phyloP scores from a whole-genome alignment of 805 yeast species.

The Kodamaea neixiangensis region DNA sequence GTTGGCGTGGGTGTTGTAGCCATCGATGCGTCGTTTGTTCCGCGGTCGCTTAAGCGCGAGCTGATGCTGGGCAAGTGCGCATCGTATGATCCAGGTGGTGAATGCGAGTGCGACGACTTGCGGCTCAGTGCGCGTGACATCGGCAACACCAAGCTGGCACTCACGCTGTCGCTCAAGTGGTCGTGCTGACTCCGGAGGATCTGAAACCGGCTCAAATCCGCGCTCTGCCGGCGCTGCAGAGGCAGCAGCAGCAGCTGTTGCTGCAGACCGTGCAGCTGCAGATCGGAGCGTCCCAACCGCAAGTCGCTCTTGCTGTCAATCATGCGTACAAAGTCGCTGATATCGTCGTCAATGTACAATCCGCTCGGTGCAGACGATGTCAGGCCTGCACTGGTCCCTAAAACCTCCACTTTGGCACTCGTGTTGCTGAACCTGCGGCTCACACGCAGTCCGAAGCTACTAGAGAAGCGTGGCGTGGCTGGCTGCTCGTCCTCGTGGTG shows the following conservation, averaged over 20 bases:
- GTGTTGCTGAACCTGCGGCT: constrained; percentile 50
- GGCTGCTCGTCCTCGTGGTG: constrained; percentile 33
- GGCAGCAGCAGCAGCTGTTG: background rate
- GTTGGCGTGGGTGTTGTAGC: background rate
- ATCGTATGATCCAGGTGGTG: constrained; percentile 32
- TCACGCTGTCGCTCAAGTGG: constrained; percentile 54
- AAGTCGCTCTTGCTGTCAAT: constrained; percentile 65
- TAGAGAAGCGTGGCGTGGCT: constrained; percentile 61
- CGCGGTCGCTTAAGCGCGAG: constrained; percentile 30
- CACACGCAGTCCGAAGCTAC: constrained; percentile 70
- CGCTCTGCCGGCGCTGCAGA: constrained; percentile 4
- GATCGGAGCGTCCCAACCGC: constrained; percentile 19
- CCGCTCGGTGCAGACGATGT: constrained; percentile 40
- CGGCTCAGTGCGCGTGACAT: constrained; percentile 29
- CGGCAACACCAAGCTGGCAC: constrained; percentile 47
- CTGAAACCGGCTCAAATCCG: constrained; percentile 54
- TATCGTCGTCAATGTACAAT: constrained; percentile 54
- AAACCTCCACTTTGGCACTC: constrained; percentile 25
- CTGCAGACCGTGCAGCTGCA: background rate
- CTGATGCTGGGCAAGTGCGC: constrained; percentile 34
- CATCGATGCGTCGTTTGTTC: constrained; percentile 11
- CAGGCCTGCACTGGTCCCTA: constrained; percentile 42
- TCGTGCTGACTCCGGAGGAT: constrained; percentile 54
- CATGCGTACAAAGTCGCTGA: constrained; percentile 69
- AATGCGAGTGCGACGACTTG: constrained; percentile 36